Conservation (phyloP, 148 eudicot species). For the Beta vulgaris region DNA sequence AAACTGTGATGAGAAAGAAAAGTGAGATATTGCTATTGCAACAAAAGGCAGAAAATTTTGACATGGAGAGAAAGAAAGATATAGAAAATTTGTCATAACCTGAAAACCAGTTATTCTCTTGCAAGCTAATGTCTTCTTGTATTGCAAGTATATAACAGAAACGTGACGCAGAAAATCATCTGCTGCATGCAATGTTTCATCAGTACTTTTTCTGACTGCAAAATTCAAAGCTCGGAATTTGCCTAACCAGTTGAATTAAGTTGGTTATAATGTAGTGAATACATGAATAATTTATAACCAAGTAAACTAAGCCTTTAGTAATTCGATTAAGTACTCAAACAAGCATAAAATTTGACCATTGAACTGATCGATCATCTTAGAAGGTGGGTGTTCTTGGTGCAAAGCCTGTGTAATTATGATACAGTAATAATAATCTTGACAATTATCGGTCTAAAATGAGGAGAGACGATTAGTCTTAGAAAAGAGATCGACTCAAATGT, state of each 20-base stretch:
- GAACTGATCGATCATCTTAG: no score
- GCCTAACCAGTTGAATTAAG: background rate
- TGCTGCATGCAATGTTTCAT: constrained; percentile 22
- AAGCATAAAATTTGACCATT: no score
- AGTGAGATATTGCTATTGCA: background rate
- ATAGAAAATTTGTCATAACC: constrained; percentile 35
- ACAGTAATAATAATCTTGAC: no score
- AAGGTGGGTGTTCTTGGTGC: no score
- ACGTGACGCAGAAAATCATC: constrained; percentile 41
- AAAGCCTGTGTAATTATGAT: no score
- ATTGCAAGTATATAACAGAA: constrained; percentile 37
- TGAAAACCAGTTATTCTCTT: constrained; percentile 79
- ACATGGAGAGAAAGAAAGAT: background rate
- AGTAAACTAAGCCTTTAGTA: background rate
- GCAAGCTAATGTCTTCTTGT: constrained; percentile 52
- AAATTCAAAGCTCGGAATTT: background rate
- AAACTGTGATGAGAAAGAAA: constrained; percentile 41
- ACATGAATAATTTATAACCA: background rate
- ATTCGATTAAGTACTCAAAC: background rate
- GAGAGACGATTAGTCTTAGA: no score
- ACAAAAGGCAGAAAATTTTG: background rate
- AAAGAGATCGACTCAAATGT: no score
- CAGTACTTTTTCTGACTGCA: background rate
- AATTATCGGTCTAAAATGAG: no score
- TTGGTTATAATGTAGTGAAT: background rate